A percentile compares a stretch with the other conserved stretches of the same genome.
Conservation (phyloP, 768 basidiomycete genomes). For the Boletus pseudopeckii region DNA sequence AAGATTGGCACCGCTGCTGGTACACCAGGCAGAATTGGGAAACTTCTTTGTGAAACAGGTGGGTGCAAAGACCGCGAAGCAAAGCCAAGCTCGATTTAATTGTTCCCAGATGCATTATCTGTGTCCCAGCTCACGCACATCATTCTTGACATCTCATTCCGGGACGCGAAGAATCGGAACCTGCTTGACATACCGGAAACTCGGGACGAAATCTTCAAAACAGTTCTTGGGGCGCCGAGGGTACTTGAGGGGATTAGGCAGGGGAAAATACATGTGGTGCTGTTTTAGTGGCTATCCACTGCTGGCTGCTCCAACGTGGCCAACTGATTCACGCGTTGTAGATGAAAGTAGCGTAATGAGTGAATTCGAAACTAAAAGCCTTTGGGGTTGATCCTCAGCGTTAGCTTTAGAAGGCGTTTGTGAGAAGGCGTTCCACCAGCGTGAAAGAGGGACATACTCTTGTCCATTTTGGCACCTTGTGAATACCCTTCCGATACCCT, state of each 20-base stretch:
- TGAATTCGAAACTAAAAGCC: constrained; percentile 80
- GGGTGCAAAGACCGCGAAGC: constrained; percentile 17
- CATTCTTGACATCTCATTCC: constrained; percentile 71
- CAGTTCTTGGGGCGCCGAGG: constrained; percentile 59
- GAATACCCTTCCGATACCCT: constrained; percentile 91
- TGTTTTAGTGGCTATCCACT: constrained; percentile 49
- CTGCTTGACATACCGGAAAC: constrained; percentile 83
- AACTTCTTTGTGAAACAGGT: constrained; percentile 74
- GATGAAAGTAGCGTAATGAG: constrained; percentile 15
- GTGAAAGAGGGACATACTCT: constrained; percentile 50
- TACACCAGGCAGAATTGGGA: constrained; percentile 88
- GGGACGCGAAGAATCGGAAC: constrained; percentile 71
- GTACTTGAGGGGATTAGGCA: constrained; percentile 61
- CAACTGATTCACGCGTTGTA: not conserved
- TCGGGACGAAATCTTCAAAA: constrained; percentile 75
- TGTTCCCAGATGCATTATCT: constrained; percentile 58
- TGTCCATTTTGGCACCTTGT: constrained; percentile 98
- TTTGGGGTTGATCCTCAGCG: constrained; percentile 82
- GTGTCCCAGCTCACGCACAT: constrained; percentile 79
- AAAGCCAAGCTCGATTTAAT: constrained; percentile 4
- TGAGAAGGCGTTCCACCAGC: not conserved
- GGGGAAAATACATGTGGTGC: constrained; percentile 75
- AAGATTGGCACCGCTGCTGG: constrained; percentile 87
- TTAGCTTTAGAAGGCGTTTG: constrained; percentile 50
- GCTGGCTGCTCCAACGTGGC: not conserved